Evolutionary conservation across 441 rosid species (phyloP).

Genomic region (Gossypium lobatum): DNA sequence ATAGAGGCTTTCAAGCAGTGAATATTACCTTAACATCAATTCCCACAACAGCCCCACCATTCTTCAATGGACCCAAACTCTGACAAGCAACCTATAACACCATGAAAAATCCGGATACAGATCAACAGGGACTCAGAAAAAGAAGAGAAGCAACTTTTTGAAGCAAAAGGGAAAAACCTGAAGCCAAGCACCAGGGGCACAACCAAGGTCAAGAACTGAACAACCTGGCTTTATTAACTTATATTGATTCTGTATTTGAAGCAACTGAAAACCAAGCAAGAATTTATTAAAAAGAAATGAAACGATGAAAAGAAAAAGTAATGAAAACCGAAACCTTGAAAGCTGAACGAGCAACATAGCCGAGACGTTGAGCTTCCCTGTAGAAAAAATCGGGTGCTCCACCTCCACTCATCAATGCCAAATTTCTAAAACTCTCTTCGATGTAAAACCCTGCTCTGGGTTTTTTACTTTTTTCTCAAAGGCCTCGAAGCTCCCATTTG

Average conservation of each 20-base stretch:
- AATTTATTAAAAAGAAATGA: not conserved
- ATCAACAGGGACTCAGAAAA: not conserved
- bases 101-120: not conserved
- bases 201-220: constrained; percentile 91
- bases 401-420: constrained; percentile 55
- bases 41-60: constrained; percentile 82
- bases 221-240: constrained; percentile 73
- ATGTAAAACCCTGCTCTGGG: too few relatives aligned
- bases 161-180: constrained; percentile 39
- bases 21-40: constrained; percentile 76
- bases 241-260: constrained; percentile 82
- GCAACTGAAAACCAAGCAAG: constrained; percentile 40
- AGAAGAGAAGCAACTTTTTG: not conserved
- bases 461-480: too few relatives aligned
- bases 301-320: not conserved
- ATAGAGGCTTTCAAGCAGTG: not conserved
- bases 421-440: constrained; percentile 18
- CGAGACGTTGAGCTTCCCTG: constrained; percentile 95
- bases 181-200: constrained; percentile 99
- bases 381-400: constrained; percentile 93
- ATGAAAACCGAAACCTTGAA: constrained; percentile 55
- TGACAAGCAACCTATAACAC: constrained; percentile 80
- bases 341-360: constrained; percentile 97
- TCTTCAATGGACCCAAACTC: constrained; percentile 68
- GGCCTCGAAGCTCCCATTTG: too few relatives aligned